Evolutionary conservation across 306 rosid genomes (phyloP), one percentile per base, ranked within the genome.

Genomic region (Corylus americana): DNA sequence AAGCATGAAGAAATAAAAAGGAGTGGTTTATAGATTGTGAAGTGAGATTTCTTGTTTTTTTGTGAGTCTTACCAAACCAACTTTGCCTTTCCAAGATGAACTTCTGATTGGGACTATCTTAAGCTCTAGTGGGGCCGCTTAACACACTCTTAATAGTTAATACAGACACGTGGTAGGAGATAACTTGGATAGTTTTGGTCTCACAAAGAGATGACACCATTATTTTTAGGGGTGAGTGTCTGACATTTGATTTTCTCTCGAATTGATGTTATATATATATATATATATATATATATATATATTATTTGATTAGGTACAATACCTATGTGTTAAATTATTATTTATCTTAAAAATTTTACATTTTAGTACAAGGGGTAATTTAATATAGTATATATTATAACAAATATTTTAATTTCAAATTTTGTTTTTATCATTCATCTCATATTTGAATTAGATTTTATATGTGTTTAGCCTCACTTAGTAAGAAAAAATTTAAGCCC

Each of bases 201-300:
- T 70, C 89, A 70, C 81, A 83, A 83, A 80, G 85, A 77, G 76
- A 31, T 77, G 85, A 86, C 87, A 83, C 73, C 70, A 55, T 83
- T 83, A 86, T 83, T 78, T 80, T 74, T 73, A 49, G 80, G 84
- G 62, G 27, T 7, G 51, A 72, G 84, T 77, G 73, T 64, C 71
- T 79, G 51, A 63, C 78, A 82, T 77, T 85, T 76, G 37, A 82
- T 79, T 75, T 82, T 44, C 72, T 53, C 51, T 63, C 45, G 35
- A 3, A 31, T 31, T 31, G 35, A 31, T 31, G 35, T 31, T 31
- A 1, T 29, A 1, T 29, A 2, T 29, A 2, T 29, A 1, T 31
- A 3, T 31, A 3, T 31, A 2, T 31, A 31, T 31, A 31, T 31
- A 31, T 31, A 31, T 31, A 31, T 29, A 2, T 31, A 31, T 66